Base-by-base conservation (phyloP, 2,329 filamentous ascomycete species). In the Hymenoscyphus linearis region DNA sequence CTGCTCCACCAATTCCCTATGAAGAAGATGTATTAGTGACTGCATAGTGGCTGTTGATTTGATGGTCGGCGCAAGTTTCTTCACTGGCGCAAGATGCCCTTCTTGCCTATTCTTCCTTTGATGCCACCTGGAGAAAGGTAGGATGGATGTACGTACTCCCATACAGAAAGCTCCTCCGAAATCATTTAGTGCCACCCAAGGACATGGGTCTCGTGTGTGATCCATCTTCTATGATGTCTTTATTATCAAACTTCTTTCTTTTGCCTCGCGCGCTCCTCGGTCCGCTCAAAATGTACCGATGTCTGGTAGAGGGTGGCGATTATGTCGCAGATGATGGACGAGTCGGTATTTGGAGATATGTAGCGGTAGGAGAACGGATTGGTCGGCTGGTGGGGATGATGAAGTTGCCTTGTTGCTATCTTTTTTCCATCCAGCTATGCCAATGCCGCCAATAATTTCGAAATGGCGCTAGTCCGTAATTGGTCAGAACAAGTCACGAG, bases 101-200 rank as follows among this genome's bases (percentile, higher is more conserved):
- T 31, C 31, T 31, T 9, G 44, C 18, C 9, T 10, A 10, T 25
- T 25, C n/a, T 22, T 50, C 44, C 18, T 10, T 50, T 22, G 44
- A 10, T 13, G 3, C 7, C 40, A 18, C 7, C 31, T 37, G 34
- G 3, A n/a, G 54, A 60, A 22, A 55, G 62, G 36, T 66, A 56
- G 61, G 31, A 25, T 27, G 59, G 52, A 55, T 57, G 70, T 7
- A 81, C 90, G 67, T 89, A 95, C 91, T 71, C 93, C 93, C 93
- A 97, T 98, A 74, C 85, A 88, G 73, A 98, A 97, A 61, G 93
- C 95, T 78, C 95, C 95, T 66, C 95, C 95, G 75, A 98, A 98
- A 80, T 99, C 95, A 78, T 93, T 96, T 69, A 98, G 84, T 67
- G 95, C 90, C 73, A 98, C 93, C 88, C 89, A 98, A 60, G 95